A percentile compares a stretch with the other conserved stretches of the same genome.
Conservation (phyloP, 768 basidiomycete genomes). For the Hypholoma sublateritium region DNA sequence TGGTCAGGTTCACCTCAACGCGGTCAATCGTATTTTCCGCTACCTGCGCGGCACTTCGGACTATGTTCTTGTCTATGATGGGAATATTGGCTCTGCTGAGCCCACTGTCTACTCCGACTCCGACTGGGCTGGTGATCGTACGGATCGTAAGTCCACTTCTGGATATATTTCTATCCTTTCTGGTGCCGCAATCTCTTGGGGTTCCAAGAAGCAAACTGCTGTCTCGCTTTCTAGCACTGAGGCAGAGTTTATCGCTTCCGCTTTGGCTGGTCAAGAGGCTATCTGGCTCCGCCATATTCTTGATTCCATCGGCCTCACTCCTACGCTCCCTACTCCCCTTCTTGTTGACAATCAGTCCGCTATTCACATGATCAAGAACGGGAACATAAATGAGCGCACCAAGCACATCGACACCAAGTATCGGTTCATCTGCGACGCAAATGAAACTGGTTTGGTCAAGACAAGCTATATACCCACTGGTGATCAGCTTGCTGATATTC, state of each 20-base stretch:
- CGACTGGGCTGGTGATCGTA: background rate
- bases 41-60: background rate
- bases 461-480: background rate
- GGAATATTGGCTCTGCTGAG: background rate
- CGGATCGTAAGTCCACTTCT: background rate
- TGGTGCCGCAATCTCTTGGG: background rate
- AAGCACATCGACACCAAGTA: constrained; percentile 4
- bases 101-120: background rate
- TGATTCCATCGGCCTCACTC: background rate
- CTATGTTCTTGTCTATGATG: background rate
- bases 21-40: background rate
- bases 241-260: background rate
- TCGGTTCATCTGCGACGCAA: background rate
- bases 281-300: background rate
- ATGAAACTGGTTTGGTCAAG: background rate
- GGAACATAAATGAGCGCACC: background rate
- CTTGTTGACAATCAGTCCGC: constrained; percentile 2
- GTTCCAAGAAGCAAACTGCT: background rate
- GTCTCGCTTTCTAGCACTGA: background rate
- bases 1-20: background rate
- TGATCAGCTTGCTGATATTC: background rate
- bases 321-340: background rate
- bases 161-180: background rate
- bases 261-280: background rate
- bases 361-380: background rate